Conservation (phyloP, 306 rosid species). For the Comarum palustre region DNA sequence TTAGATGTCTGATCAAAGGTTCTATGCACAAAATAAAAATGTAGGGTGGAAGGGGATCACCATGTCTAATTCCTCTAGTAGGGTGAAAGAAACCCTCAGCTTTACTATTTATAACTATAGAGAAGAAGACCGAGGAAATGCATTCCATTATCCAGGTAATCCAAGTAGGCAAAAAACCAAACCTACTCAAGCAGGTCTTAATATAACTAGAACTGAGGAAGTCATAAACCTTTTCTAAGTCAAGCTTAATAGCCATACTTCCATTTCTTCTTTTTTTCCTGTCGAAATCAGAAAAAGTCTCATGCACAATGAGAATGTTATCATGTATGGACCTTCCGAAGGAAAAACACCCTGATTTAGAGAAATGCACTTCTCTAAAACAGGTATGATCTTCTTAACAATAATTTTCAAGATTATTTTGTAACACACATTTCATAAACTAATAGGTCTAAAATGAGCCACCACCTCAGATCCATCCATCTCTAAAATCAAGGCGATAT, state of each 20-base stretch:
- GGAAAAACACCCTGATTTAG: neutral
- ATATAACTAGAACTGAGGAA: neutral
- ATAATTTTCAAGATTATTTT: no score
- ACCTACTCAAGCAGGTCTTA: neutral
- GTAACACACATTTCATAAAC: neutral
- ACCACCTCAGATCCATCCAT: neutral
- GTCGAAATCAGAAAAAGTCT: neutral
- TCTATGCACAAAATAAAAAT: no score
- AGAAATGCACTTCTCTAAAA: neutral
- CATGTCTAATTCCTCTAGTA: no score
- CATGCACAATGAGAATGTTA: neutral
- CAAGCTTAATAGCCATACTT: neutral
- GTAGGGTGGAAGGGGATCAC: no score
- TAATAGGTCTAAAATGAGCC: neutral
- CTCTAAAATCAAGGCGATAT: neutral
- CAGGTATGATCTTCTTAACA: neutral
- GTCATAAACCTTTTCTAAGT: neutral
- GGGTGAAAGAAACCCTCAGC: no score
- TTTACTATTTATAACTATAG: no score
- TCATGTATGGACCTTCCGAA: neutral
- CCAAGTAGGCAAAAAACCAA: neutral
- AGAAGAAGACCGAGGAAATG: no score
- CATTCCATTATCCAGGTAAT: no score
- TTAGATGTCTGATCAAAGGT: no score
- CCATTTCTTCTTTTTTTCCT: neutral